Evolutionary conservation across 1,139 yeast genomes (phyloP).

Genomic region (Lizanozyma gosingica): DNA sequence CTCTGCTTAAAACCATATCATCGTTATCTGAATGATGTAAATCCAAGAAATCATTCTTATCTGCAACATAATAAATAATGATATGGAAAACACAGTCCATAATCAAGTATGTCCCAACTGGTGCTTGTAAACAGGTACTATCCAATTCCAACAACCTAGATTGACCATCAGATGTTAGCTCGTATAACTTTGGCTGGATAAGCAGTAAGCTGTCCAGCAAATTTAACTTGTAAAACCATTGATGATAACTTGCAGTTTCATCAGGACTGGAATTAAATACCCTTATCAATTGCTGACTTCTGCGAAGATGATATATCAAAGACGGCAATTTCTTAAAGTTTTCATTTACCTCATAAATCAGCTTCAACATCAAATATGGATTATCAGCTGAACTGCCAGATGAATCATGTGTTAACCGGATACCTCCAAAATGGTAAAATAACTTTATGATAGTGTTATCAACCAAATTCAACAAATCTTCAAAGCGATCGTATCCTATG

Average conservation of each 20-base stretch:
- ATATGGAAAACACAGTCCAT: slow-evolving; percentile 12
- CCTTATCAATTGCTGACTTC: slow-evolving; percentile 24
- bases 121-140: slow-evolving; percentile 3
- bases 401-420: slow-evolving; percentile 6
- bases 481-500: slow-evolving; percentile 27
- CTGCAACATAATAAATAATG: slow-evolving; percentile 8
- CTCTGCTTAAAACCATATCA: slow-evolving; percentile 5
- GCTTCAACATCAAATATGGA: slow-evolving; percentile 15
- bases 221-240: slow-evolving; percentile 18
- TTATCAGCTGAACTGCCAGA: slow-evolving; percentile 9
- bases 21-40: slow-evolving; percentile 16
- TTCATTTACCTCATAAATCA: slow-evolving; percentile 17
- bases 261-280: slow-evolving; percentile 38
- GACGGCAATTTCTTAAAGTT: slow-evolving; percentile 20
- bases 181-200: slow-evolving; percentile 19
- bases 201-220: slow-evolving; percentile 12
- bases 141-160: slow-evolving; percentile 7
- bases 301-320: slow-evolving; percentile 22
- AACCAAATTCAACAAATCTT: slow-evolving; percentile 16
- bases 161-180: background rate
- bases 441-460: slow-evolving; percentile 21
- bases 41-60: slow-evolving; percentile 6
- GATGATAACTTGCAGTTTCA: slow-evolving; percentile 32
- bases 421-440: slow-evolving; percentile 24
- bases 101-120: slow-evolving; percentile 7